Percentiles rank a stretch among this genome's conserved stretches.
phyloP scores from a whole-genome alignment of 1,139 yeast species.

The Scheffersomyces titani region DNA sequence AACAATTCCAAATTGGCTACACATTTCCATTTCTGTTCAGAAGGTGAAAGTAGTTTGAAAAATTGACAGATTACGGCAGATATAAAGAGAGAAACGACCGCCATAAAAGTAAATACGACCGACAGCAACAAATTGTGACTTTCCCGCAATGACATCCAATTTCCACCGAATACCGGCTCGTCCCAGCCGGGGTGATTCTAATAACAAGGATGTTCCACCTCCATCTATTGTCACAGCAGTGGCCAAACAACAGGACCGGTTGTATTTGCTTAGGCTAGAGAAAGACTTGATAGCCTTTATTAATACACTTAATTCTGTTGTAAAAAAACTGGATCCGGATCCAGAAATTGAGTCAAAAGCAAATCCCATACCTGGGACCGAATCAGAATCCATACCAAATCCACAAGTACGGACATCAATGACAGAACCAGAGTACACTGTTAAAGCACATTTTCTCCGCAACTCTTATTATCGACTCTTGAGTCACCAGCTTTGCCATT shows the following conservation, averaged over 20 bases:
- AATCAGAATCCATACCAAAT: not conserved
- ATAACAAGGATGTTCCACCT: not conserved
- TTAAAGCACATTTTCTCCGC: conserved; percentile 41
- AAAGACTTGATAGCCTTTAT: conserved; percentile 44
- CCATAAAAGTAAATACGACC: not conserved
- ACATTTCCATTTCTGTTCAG: not conserved
- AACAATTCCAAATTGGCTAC: too few species aligned
- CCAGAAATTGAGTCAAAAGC: not conserved
- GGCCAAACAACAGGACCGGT: conserved; percentile 48
- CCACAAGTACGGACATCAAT: not conserved
- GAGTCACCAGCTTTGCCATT: conserved; percentile 70
- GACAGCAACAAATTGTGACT: not conserved
- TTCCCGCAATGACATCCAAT: not conserved
- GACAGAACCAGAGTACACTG: conserved; percentile 9
- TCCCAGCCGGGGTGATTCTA: not conserved
- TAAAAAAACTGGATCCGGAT: not conserved
- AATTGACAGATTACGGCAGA: not conserved
- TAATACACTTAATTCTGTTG: conserved; percentile 1
- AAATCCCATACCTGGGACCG: not conserved
- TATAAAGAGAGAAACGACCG: conserved; percentile 4
- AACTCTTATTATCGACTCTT: conserved; percentile 68
- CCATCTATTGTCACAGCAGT: conserved; percentile 35
- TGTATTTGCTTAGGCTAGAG: conserved; percentile 57
- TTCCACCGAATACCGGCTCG: not conserved
- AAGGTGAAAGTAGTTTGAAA: too few species aligned